phyloP scores from a whole-genome alignment of 108 stramenopile species.

The Pseudonitzschia multistriata region DNA sequence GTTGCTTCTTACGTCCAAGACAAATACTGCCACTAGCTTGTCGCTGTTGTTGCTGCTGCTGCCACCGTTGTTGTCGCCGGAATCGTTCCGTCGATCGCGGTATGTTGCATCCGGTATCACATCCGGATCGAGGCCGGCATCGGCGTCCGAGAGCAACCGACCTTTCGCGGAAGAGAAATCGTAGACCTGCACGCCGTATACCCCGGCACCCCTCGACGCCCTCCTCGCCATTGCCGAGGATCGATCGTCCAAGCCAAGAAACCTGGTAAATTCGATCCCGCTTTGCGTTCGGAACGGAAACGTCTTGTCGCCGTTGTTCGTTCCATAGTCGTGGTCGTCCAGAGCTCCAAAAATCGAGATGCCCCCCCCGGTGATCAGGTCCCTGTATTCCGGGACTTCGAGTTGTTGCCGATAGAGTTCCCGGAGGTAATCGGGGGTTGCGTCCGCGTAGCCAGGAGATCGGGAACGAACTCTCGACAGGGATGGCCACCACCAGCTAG shows the following conservation, averaged over 20 bases:
- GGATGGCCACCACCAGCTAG: neutral
- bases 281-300: constrained; percentile 47
- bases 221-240: constrained; percentile 48
- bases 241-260: constrained; percentile 43
- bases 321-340: constrained; percentile 88
- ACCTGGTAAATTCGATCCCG: constrained; percentile 60
- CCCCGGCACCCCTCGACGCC: constrained; percentile 51
- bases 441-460: neutral
- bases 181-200: constrained; percentile 82
- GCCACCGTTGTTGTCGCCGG: neutral
- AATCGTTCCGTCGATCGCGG: neutral
- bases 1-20: constrained; percentile 69
- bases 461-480: neutral
- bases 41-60: neutral
- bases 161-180: constrained; percentile 49
- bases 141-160: constrained; percentile 50
- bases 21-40: constrained; percentile 71
- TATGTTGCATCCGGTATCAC: constrained; percentile 21
- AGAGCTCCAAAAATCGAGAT: constrained; percentile 67
- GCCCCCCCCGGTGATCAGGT: constrained; percentile 41
- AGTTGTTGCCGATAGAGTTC: constrained; percentile 52
- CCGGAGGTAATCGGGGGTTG: constrained; percentile 36
- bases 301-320: constrained; percentile 72
- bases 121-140: constrained; percentile 77
- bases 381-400: constrained; percentile 47